Evolutionary conservation across 2,329 filamentous ascomycete genomes (phyloP), one percentile per base, ranked within the genome.

Genomic region (Myriangium duriaei): DNA sequence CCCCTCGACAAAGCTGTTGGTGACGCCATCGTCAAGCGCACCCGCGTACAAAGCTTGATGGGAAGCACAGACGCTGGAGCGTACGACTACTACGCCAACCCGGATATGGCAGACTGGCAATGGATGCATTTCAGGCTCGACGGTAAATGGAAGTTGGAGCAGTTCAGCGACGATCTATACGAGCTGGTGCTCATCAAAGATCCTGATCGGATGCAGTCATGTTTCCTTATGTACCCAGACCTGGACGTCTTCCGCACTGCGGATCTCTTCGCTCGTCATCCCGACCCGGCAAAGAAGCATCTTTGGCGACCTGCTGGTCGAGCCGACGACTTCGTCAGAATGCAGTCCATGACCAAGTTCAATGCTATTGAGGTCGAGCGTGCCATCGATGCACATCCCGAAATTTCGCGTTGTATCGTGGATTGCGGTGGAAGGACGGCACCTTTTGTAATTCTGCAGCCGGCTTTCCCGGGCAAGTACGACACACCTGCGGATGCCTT

Each of bases 291-390:
- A 0, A 30, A 41, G 13, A 17, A 40, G 13, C 37, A 33, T 2
- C 45, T 40, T 34, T 48, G 32, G 28, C 34, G 26, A 1, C 21
- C 32, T 15, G 41, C 38, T 10, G 42, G 44, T 1, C 11, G 46
- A 21, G 39, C 39, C 4, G 46, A 48, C 29, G 46, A 48, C 17
- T 46, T 46, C 24, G 42, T 46, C 19, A 46, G 45, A 33, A 21
- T 48, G 2, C 16, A 30, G 5, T 31, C 29, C 16, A 17, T 46
- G 33, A 48, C 44, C 13, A 46, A 46, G 14, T 46, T 48, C 26
- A 46, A 48, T 18, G 46, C 34, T 10, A 36, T 44, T 11, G 21
- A 34, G 5, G 40, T 48, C 33, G 46, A 48, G 32, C 24, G 34
- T 12, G 40, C 37, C 10, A 28, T 48, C n/a, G 34, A 46, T 7